Conservation (phyloP, 345 rosid species). For the Brassica juncea region DNA sequence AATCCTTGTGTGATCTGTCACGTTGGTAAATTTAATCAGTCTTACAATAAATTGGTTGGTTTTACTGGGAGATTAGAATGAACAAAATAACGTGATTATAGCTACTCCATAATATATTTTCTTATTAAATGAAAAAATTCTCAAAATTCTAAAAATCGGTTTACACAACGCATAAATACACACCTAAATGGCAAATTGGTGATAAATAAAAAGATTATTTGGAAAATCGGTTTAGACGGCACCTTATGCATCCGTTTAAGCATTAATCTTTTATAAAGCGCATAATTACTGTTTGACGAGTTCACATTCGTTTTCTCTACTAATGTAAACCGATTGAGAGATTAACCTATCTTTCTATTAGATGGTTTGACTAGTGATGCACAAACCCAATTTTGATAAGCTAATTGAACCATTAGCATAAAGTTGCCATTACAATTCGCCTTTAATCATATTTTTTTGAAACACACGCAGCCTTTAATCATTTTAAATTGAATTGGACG, state of each 20-base stretch:
- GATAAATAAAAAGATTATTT: too few species aligned
- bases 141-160: neutral
- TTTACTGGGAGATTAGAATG: neutral
- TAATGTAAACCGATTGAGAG: neutral
- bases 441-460: neutral
- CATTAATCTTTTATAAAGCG: too few species aligned
- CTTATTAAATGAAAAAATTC: neutral
- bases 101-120: neutral
- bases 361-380: neutral
- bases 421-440: neutral
- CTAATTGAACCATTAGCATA: neutral
- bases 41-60: neutral
- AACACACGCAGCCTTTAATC: neutral
- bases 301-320: neutral
- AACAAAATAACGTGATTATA: neutral
- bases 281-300: neutral
- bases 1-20: conserved; percentile 24
- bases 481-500: neutral
- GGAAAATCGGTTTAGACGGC: too few species aligned
- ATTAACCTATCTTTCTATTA: neutral
- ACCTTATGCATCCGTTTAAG: too few species aligned
- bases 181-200: too few species aligned
- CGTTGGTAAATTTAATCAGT: neutral
- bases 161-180: too few species aligned
- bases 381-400: neutral